Percentiles rank a stretch among this genome's conserved stretches.
Conservation (phyloP, 2,329 filamentous ascomycete genomes). For the Cordyceps tenuipes region DNA sequence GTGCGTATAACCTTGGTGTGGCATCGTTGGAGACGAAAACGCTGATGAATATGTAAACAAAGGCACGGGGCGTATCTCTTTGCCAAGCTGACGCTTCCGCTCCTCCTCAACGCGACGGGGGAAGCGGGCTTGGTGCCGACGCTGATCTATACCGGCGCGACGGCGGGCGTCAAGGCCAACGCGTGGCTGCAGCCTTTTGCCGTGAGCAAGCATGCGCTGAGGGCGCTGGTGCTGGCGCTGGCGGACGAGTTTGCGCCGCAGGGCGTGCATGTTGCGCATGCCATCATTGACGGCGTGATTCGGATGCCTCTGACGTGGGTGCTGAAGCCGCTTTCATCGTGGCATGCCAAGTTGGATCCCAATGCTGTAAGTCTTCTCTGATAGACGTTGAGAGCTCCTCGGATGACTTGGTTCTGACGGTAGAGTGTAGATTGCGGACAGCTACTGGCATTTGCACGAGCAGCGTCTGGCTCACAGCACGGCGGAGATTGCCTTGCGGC, state of each 20-base stretch:
- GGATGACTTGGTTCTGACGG: neutral
- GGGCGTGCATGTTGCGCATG: constrained; percentile 11
- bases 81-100: constrained; percentile 3
- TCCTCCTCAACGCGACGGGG: neutral
- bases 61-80: constrained; percentile 9
- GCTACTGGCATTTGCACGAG: constrained; percentile 11
- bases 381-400: too few relatives aligned
- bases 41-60: neutral
- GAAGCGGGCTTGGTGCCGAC: neutral
- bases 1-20: neutral
- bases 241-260: constrained; percentile 9
- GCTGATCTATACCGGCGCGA: constrained; percentile 10
- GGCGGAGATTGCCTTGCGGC: constrained; percentile 2
- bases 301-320: constrained; percentile 11
- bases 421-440: constrained; percentile 5
- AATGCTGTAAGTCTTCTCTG: constrained; percentile 1
- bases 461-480: constrained; percentile 1
- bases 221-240: neutral
- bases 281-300: constrained; percentile 11
- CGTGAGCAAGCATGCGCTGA: constrained; percentile 8
- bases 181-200: constrained; percentile 11
- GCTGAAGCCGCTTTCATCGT: constrained; percentile 10
- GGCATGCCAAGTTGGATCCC: constrained; percentile 11
- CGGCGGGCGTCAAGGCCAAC: constrained; percentile 11
- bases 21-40: neutral